Evolutionary conservation across 1,284 basidiomycete species (phyloP).

Genomic region (Trichosporon faecale): DNA sequence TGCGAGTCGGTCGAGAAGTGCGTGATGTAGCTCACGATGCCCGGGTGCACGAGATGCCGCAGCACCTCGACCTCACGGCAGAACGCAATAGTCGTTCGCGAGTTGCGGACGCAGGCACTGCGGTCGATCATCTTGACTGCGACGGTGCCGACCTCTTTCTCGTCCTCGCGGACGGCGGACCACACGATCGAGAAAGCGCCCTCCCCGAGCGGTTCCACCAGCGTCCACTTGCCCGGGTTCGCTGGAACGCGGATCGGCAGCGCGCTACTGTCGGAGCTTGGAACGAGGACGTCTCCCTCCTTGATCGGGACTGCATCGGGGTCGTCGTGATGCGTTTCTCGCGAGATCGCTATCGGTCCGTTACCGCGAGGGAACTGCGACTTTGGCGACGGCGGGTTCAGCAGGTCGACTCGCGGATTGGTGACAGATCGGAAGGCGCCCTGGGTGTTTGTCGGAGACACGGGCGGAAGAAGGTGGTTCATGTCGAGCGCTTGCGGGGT

Average conservation of each 20-base stretch:
- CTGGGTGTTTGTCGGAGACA: not conserved
- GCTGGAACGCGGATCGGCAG: constrained; percentile 18
- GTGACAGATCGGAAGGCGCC: constrained; percentile 7
- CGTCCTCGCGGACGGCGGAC: constrained; percentile 60
- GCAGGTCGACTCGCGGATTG: not conserved
- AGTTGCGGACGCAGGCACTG: constrained; percentile 58
- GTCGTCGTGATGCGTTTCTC: constrained; percentile 22
- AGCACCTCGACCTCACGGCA: constrained; percentile 83
- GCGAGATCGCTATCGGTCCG: constrained; percentile 7
- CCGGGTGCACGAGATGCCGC: constrained; percentile 78
- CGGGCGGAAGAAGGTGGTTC: constrained; percentile 9
- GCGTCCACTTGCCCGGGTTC: constrained; percentile 43
- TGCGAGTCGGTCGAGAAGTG: constrained; percentile 71
- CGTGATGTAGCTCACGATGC: constrained; percentile 70
- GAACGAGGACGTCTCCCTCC: constrained; percentile 31
- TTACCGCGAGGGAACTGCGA: not conserved
- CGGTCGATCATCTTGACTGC: constrained; percentile 81
- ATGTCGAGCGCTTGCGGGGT: not conserved
- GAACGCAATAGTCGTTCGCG: constrained; percentile 76
- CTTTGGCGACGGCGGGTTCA: not conserved
- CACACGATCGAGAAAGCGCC: constrained; percentile 76
- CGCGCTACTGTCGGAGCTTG: constrained; percentile 19
- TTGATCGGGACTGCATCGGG: constrained; percentile 22
- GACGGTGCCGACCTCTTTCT: constrained; percentile 18
- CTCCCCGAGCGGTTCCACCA: constrained; percentile 63